phyloP scores from a whole-genome alignment of 441 rosid species.

The Populus trichocarpa region DNA sequence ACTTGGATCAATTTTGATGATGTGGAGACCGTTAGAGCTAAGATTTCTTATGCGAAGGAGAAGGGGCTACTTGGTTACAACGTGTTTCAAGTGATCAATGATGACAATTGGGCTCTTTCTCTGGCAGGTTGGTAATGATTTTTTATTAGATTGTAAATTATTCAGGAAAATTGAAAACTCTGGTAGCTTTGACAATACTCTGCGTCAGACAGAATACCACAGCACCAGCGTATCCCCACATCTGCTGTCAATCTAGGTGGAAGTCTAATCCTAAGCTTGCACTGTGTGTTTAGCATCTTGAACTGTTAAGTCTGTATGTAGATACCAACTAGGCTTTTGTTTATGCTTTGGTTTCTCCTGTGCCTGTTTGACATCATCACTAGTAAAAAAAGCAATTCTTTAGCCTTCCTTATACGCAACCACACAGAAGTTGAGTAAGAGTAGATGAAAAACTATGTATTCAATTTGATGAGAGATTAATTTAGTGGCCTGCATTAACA shows the following conservation, averaged over 20 bases:
- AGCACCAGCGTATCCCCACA: not conserved
- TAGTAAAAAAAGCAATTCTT: too few species aligned
- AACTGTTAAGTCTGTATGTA: not conserved
- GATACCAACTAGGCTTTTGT: not conserved
- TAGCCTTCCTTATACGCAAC: not conserved
- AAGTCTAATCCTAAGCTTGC: too few species aligned
- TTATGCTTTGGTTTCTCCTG: not conserved
- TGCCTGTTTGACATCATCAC: not conserved
- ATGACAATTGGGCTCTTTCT: too few species aligned
- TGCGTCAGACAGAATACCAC: not conserved
- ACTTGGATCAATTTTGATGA: constrained; percentile 52
- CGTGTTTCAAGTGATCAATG: constrained; percentile 34
- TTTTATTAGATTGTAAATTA: not conserved
- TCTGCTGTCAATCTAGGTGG: not conserved
- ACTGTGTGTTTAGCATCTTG: not conserved
- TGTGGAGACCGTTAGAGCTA: constrained; percentile 35
- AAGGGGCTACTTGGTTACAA: constrained; percentile 40
- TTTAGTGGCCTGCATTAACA: constrained; percentile 16
- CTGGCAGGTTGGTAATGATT: constrained; percentile 29
- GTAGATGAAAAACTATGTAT: not conserved
- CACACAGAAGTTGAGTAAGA: not conserved
- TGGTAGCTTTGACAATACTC: not conserved
- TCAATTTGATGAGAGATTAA: not conserved
- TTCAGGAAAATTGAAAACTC: not conserved
- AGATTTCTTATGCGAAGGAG: constrained; percentile 37